These are phyloP conservation scores for Albophoma yamanashiensis DNA, from an alignment of 2,329 filamentous ascomycete species.

Conservation along the genomic window DNA sequence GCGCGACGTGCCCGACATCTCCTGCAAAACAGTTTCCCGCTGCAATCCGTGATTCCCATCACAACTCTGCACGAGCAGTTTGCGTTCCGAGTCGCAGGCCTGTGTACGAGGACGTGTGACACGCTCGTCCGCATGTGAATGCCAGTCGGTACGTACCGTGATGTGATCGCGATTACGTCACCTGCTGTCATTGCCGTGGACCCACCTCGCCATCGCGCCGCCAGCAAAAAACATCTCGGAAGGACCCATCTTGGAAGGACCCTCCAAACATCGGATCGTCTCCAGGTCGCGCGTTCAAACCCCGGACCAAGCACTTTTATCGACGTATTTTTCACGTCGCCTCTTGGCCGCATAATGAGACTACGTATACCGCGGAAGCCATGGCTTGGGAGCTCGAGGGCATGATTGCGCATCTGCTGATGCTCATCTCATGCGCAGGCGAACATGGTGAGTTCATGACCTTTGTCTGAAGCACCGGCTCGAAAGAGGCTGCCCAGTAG, in stretches of 20 bases:
- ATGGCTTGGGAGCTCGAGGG: constrained; percentile 29
- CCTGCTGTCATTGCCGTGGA: background rate
- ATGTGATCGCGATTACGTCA: background rate
- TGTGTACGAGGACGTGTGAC: no score
- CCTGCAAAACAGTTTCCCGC: background rate
- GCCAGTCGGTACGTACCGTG: no score
- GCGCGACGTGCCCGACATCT: background rate
- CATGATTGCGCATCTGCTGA: constrained; percentile 23
- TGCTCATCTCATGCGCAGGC: constrained; percentile 25
- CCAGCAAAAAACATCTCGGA: background rate
- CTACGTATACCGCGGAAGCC: constrained; percentile 4
- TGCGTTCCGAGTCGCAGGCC: background rate
- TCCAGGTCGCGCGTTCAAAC: constrained; percentile 8
- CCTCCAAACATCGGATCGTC: background rate
- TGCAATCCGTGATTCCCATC: background rate
- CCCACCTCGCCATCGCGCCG: background rate
- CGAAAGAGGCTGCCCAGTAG: background rate
- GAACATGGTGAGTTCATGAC: constrained; percentile 21
- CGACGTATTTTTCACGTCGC: background rate
- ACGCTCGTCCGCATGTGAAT: no score
- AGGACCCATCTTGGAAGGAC: background rate
- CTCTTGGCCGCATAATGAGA: constrained; percentile 13
- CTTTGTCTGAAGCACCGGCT: background rate
- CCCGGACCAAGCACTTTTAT: constrained; percentile 2
- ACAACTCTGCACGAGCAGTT: background rate